Conservation (phyloP, 345 rosid genomes). For the Fremontodendron californicum region DNA sequence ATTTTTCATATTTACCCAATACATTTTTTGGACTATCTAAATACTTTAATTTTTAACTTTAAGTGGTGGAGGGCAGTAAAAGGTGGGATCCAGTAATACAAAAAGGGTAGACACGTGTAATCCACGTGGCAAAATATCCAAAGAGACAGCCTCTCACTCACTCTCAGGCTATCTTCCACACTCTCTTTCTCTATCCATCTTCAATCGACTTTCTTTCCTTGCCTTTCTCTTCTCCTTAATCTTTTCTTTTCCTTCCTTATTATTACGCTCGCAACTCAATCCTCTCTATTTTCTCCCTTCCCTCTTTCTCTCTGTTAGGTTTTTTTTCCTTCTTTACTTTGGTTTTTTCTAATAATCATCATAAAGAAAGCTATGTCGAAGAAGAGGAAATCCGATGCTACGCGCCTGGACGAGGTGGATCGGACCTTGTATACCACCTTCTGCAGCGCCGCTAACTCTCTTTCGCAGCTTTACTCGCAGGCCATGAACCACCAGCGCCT, state of each 20-base stretch:
- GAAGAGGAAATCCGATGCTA: conserved; percentile 83
- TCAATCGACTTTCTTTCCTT: no score
- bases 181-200: conserved; percentile 7
- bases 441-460: conserved; percentile 90
- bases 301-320: conserved; percentile 7
- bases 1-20: no score
- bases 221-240: no score
- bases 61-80: not conserved
- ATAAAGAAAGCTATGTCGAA: conserved; percentile 60
- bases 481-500: conserved; percentile 74
- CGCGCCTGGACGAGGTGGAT: conserved; percentile 88
- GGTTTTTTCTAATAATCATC: not conserved
- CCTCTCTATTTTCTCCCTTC: not conserved
- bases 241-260: no score
- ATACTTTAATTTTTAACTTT: no score
- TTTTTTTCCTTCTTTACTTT: conserved; percentile 7
- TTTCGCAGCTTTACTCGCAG: conserved; percentile 86
- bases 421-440: conserved; percentile 82
- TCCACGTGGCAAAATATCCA: not conserved
- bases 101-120: not conserved
- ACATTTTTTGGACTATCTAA: no score
- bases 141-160: not conserved
- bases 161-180: no score
- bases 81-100: not conserved
- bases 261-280: not conserved